Evolutionary conservation across 106 monocot species (phyloP), one percentile per base, ranked within the genome.

Genomic region (Apostasia shenzhenica): DNA sequence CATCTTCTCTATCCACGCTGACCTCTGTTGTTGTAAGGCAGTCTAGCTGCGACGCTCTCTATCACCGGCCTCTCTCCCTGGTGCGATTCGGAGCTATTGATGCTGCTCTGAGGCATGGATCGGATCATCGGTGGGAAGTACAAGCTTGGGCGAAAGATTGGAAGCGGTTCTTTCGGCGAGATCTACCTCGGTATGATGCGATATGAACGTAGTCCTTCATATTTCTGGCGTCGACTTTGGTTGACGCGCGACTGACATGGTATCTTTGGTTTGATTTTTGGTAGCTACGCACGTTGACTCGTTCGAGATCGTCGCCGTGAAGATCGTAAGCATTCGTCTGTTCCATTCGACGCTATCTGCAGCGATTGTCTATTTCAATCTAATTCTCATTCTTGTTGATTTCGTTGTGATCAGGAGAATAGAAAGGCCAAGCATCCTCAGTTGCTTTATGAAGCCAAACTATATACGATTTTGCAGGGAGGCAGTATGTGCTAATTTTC

Each of bases 141-240:
- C 76, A 94, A 87, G 93, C 81, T 94, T 3, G 93, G 90, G 4
- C 81, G 93, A 43, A 90, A 94, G 90, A 94, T 94, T 65, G 93
- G 93, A 5, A 87, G 93, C 58, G 93, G 93, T 53, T 94, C 90
- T 45, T 94, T 94, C 68, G 93, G 90, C 5, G 93, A 94, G 87
- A 90, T 94, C 82, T 90, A 71, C 66, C 90, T 94, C 48, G 93
- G 93, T 94, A 56, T 78, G 69, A 1, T 63, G 3, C 5, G 8
- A 42, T 78, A 38, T 13, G 8, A 67, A 48, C 14, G 5, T 45
- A 12, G 14, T 45, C 63, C 68, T 60, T 26, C 48, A 8, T 45
- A 40, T 50, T 42, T 43, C n/a, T 54, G 10, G 8, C 26, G 59
- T 10, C 41, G 6, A 8, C 54, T 47, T 12, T 64, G 38, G 40